These are phyloP conservation scores for Hanseniaspora pseudoguilliermondii DNA, from an alignment of 805 yeast genomes.

Conservation along the genomic window DNA sequence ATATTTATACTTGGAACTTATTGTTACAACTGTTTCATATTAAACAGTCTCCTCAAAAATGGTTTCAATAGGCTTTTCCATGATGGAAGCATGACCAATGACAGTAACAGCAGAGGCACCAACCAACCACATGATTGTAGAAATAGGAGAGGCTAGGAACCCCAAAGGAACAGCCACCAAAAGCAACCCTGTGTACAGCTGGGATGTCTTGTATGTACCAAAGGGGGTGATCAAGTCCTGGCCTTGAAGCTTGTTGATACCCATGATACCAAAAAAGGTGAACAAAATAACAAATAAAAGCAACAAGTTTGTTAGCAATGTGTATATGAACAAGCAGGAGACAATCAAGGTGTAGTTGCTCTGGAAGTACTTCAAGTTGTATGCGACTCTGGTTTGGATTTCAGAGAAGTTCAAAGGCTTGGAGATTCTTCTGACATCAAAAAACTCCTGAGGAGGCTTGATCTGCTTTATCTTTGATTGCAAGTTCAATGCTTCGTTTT, in stretches of 20 bases:
- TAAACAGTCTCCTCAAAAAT: constrained; percentile 68
- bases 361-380: constrained; percentile 74
- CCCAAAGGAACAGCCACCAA: constrained; percentile 70
- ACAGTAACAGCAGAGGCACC: constrained; percentile 74
- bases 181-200: constrained; percentile 70
- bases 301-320: constrained; percentile 72
- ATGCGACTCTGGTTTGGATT: constrained; percentile 74
- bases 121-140: constrained; percentile 82
- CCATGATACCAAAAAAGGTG: constrained; percentile 60
- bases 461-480: constrained; percentile 57
- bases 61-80: constrained; percentile 93
- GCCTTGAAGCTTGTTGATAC: constrained; percentile 70
- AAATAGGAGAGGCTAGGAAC: constrained; percentile 75
- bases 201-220: constrained; percentile 59
- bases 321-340: constrained; percentile 62
- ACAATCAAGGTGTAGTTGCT: constrained; percentile 74
- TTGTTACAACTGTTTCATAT: neutral
- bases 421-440: constrained; percentile 77
- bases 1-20: no score
- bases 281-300: constrained; percentile 71
- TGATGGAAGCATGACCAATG: constrained; percentile 71
- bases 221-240: constrained; percentile 68
- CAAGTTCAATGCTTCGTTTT: constrained; percentile 39
- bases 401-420: constrained; percentile 86
- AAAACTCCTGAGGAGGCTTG: constrained; percentile 86